Evolutionary conservation across 2,329 filamentous ascomycete genomes (phyloP), one percentile per base, ranked within the genome.

Genomic region (Emericellopsis cladophorae): DNA sequence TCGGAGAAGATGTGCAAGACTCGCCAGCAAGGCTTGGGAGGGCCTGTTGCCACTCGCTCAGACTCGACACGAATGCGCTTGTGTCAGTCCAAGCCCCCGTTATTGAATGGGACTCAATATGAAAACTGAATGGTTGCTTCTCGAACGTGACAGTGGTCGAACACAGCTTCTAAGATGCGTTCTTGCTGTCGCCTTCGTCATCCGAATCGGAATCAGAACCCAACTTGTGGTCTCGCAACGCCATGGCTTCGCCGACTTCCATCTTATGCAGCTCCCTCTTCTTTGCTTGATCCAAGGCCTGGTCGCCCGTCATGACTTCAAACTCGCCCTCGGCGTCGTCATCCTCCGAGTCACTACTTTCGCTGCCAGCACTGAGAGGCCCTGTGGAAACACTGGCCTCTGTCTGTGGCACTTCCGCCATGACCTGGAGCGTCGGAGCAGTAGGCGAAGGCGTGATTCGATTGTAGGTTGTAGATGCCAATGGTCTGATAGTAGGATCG

Each of bases 401-500:
- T 10, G 14, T 29, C 26, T 24, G 16, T 11, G 21, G 31, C 14
- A 7, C 35, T 9, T 43, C 43, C 18, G n/a, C 8, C 9, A 15
- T 35, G 32, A 14, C 8, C n/a, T 35, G n/a, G 38, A 43, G 32
- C n/a, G 32, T 35, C 32, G 32, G 32, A 10, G 32, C 32, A 9
- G 9, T 35, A 21, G 32, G 32, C 9, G 42, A 39, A 7, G 34
- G 37, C 8, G 44, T 38, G 3, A 44, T 45, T 6, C 40, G 42
- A 11, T 44, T 47, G 39, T 42, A 45, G 39, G 44, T 48, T n/a
- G 41, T 51, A 2, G 50, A 55, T 38, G 67, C 62, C 37, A 74
- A 60, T 0, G 73, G 71, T 48, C 78, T 80, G 48, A 81, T 69
- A 2, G 75, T 79, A 1, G 77, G 76, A 46, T 81, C 77, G 46